phyloP scores from a whole-genome alignment of 192 early-diverging fungal species.

The Backusella liffmaniae region DNA sequence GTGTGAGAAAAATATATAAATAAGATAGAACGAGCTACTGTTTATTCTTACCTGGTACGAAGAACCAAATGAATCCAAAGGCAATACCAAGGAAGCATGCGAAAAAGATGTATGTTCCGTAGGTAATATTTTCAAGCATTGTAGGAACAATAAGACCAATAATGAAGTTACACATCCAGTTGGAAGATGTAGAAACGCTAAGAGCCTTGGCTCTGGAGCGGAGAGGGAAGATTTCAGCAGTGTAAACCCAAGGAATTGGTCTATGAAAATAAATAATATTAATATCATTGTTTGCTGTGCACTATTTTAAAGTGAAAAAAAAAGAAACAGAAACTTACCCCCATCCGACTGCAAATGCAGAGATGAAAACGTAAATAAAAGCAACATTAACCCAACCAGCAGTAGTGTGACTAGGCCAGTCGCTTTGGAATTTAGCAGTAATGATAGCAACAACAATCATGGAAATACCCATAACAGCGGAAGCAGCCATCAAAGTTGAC shows the following conservation, averaged over 20 bases:
- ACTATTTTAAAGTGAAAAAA: background rate
- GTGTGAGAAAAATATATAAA: background rate
- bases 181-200: constrained; percentile 69
- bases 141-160: constrained; percentile 65
- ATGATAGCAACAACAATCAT: constrained; percentile 41
- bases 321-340: background rate
- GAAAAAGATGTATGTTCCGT: constrained; percentile 62
- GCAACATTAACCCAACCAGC: constrained; percentile 47
- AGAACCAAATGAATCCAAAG: constrained; percentile 54
- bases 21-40: background rate
- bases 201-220: constrained; percentile 79
- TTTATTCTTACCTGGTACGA: constrained; percentile 41
- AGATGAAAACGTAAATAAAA: constrained; percentile 68
- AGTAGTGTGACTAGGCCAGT: constrained; percentile 23
- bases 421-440: constrained; percentile 38
- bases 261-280: constrained; percentile 22
- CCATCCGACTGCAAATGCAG: constrained; percentile 57
- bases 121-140: constrained; percentile 53
- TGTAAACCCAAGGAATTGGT: constrained; percentile 70
- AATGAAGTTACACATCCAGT: constrained; percentile 81
- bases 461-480: constrained; percentile 32
- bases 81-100: constrained; percentile 48
- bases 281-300: background rate
- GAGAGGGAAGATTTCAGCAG: constrained; percentile 73
- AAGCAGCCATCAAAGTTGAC: constrained; percentile 62